Percentiles rank a stretch among this genome's conserved stretches.
Evolutionary conservation across 352 stramenopile species (phyloP).

Genomic region (Phytophthora citrophthora): DNA sequence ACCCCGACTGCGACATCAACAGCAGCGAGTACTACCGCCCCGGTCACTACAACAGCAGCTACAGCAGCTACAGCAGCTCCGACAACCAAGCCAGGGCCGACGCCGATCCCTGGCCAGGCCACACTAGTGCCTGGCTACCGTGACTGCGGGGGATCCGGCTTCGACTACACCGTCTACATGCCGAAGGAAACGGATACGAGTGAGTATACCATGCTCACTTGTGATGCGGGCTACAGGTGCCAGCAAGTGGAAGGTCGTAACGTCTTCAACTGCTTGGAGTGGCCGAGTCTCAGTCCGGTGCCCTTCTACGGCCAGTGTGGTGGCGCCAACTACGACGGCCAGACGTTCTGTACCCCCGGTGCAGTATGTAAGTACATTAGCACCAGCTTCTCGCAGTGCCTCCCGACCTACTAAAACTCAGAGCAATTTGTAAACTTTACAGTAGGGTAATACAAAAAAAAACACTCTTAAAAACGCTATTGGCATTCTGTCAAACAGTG

Average conservation of each 20-base stretch:
- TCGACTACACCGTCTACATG: constrained; percentile 37
- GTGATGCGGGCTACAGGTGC: constrained; percentile 24
- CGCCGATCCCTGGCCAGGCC: constrained; percentile 16
- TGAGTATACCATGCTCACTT: constrained; percentile 18
- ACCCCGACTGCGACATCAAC: not conserved
- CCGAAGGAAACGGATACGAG: constrained; percentile 3
- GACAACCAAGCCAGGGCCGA: constrained; percentile 8
- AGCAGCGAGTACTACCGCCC: not conserved
- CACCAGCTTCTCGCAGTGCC: constrained; percentile 35
- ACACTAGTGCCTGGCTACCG: constrained; percentile 16
- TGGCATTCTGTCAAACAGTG: no score
- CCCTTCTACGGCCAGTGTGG: constrained; percentile 34
- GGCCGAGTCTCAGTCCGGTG: constrained; percentile 25
- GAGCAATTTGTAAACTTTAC: no score
- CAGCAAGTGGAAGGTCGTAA: constrained; percentile 7
- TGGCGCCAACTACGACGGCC: constrained; percentile 28
- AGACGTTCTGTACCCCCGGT: constrained; percentile 34
- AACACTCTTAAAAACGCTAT: no score
- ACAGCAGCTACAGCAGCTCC: not conserved
- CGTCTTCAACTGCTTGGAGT: constrained; percentile 24
- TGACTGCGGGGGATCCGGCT: constrained; percentile 25
- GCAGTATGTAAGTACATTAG: constrained; percentile 36
- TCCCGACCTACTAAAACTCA: constrained; percentile 26
- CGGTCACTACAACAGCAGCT: not conserved
- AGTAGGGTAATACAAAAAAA: no score